A percentile compares a stretch with the other conserved stretches of the same genome.
Conservation (phyloP, 305 asterid species). For the Fraxinus sp. region DNA sequence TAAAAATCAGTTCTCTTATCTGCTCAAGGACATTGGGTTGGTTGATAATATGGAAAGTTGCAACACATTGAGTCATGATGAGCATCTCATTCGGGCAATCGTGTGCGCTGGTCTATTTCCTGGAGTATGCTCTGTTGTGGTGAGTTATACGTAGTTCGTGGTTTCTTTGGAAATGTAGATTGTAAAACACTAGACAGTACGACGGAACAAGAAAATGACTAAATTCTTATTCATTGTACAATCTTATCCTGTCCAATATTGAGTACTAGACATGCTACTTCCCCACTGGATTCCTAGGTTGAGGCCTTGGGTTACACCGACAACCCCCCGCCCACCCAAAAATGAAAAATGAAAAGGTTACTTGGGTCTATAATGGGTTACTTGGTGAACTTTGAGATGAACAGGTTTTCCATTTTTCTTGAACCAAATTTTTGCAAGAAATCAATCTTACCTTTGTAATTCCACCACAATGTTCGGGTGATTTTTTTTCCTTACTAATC, state of each 20-base stretch:
- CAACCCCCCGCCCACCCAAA: background rate
- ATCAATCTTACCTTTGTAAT: background rate
- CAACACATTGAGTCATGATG: slow-evolving; percentile 71
- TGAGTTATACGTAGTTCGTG: slow-evolving; percentile 36
- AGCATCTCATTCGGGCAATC: slow-evolving; percentile 74
- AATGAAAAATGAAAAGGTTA: background rate
- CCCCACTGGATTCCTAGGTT: background rate
- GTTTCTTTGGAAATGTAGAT: slow-evolving; percentile 1
- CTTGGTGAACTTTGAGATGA: background rate
- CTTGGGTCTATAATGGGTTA: background rate
- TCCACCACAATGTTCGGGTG: slow-evolving; percentile 9
- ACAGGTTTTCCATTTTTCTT: background rate
- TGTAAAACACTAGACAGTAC: background rate
- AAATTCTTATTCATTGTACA: background rate
- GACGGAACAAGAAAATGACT: background rate
- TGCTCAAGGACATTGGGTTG: slow-evolving; percentile 74
- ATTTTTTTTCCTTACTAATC: slow-evolving; percentile 4
- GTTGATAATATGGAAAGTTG: slow-evolving; percentile 63
- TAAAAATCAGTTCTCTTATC: slow-evolving; percentile 65
- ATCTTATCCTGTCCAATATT: slow-evolving; percentile 3
- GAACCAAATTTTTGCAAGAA: background rate
- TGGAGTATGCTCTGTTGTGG: slow-evolving; percentile 93
- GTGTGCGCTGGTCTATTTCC: slow-evolving; percentile 91
- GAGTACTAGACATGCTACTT: background rate
- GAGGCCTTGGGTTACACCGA: background rate